These are phyloP conservation scores for Teunomyces pallodes DNA, from an alignment of 805 yeast genomes.

Conservation along the genomic window DNA sequence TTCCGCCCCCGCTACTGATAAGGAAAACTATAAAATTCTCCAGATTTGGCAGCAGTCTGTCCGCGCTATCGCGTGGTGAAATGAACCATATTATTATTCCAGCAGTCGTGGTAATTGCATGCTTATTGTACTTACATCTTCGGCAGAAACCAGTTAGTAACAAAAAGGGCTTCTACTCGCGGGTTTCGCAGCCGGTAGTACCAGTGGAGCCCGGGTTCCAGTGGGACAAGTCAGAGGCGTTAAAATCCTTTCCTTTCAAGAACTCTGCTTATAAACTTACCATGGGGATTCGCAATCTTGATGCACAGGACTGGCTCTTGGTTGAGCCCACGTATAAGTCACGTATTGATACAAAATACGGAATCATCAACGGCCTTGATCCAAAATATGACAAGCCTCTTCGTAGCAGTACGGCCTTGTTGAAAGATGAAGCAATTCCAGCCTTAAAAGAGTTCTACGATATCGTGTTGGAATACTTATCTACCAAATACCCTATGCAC, in stretches of 20 bases:
- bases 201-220: slow-evolving; percentile 21
- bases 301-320: slow-evolving; percentile 40
- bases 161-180: neutral
- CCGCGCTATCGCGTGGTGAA: neutral
- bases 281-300: slow-evolving; percentile 49
- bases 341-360: slow-evolving; percentile 24
- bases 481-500: slow-evolving; percentile 39
- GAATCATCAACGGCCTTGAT: slow-evolving; percentile 30
- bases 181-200: neutral
- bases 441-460: slow-evolving; percentile 38
- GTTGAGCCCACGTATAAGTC: slow-evolving; percentile 34
- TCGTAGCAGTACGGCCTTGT: slow-evolving; percentile 28
- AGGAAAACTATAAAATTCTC: neutral
- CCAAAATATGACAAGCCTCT: slow-evolving; percentile 31
- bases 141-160: neutral
- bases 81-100: neutral
- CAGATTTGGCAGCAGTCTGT: neutral
- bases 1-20: slow-evolving; percentile 1
- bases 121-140: neutral
- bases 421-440: slow-evolving; percentile 29
- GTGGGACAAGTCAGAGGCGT: slow-evolving; percentile 23
- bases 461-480: slow-evolving; percentile 28
- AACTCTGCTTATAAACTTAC: slow-evolving; percentile 58
- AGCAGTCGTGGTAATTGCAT: neutral
- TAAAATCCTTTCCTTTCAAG: slow-evolving; percentile 52